Conservation (phyloP, 2,329 filamentous ascomycete genomes). For the Lachnellula hyalina region DNA sequence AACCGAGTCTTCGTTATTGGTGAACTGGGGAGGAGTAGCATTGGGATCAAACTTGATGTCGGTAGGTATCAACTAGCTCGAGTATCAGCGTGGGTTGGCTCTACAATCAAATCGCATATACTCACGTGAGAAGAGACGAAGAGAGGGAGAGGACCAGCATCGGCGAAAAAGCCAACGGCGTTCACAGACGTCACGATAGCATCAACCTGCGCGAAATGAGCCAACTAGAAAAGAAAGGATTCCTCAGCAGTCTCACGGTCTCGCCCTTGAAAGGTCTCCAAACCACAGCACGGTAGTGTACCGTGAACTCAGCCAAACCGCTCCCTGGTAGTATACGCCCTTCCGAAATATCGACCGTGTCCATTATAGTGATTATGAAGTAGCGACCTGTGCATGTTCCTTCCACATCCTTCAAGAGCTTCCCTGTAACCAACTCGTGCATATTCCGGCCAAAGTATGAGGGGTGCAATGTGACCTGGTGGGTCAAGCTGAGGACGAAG, state of each 20-base stretch:
- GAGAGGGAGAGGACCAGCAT: slow-evolving; percentile 70
- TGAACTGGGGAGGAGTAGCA: slow-evolving; percentile 93
- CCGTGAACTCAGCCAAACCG: slow-evolving; percentile 88
- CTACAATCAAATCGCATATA: background rate
- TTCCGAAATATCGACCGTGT: slow-evolving; percentile 90
- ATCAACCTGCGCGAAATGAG: slow-evolving; percentile 63
- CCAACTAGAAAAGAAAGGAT: slow-evolving; percentile 1
- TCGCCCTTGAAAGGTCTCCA: slow-evolving; percentile 98
- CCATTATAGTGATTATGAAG: slow-evolving; percentile 97
- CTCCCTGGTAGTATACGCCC: slow-evolving; percentile 88
- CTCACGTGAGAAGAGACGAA: slow-evolving; percentile 57
- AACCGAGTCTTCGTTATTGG: slow-evolving; percentile 87
- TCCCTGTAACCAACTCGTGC: slow-evolving; percentile 82
- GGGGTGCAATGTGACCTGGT: slow-evolving; percentile 89
- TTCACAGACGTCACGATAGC: slow-evolving; percentile 90
- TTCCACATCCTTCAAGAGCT: slow-evolving; percentile 88
- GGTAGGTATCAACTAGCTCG: slow-evolving; percentile 71
- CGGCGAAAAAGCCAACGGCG: slow-evolving; percentile 83
- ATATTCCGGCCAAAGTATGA: slow-evolving; percentile 96
- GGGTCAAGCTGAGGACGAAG: slow-evolving; percentile 95
- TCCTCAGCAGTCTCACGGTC: slow-evolving; percentile 59
- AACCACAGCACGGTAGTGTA: slow-evolving; percentile 91
- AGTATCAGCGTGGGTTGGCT: background rate
- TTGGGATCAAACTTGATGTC: slow-evolving; percentile 95
- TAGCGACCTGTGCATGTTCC: slow-evolving; percentile 93